Evolutionary conservation across 192 early-diverging fungal genomes (phyloP).

Genomic region (Backusella circina): DNA sequence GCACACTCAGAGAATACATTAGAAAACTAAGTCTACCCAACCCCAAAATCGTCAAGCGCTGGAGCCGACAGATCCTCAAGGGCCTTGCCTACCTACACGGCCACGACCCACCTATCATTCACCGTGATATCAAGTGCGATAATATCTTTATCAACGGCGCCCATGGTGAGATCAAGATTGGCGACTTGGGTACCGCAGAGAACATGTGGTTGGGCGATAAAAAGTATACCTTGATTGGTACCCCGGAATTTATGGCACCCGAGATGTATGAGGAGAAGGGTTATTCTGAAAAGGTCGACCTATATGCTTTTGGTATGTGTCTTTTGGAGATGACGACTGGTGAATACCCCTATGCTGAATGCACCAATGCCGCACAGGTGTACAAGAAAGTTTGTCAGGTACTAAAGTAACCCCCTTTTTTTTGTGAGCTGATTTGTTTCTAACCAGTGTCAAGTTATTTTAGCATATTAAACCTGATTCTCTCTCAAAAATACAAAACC

Average conservation of each 20-base stretch:
- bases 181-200: constrained; percentile 72
- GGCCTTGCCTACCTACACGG: constrained; percentile 74
- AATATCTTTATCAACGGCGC: constrained; percentile 84
- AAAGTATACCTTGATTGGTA: constrained; percentile 76
- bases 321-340: constrained; percentile 79
- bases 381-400: constrained; percentile 74
- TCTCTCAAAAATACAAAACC: constrained; percentile 52
- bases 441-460: background rate
- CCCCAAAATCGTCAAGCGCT: constrained; percentile 69
- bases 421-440: background rate
- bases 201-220: constrained; percentile 72
- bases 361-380: constrained; percentile 75
- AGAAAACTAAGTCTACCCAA: constrained; percentile 65
- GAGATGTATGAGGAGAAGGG: constrained; percentile 83
- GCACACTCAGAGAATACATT: constrained; percentile 66
- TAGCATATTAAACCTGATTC: constrained; percentile 77
- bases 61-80: constrained; percentile 74
- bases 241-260: constrained; percentile 82
- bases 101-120: constrained; percentile 75
- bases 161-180: constrained; percentile 80
- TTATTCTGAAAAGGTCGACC: constrained; percentile 79
- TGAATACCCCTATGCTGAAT: constrained; percentile 78
- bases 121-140: constrained; percentile 80
- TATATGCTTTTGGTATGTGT: constrained; percentile 84
- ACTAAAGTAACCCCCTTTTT: background rate